Evolutionary conservation across 202 grass and related monocot genomes (phyloP), one percentile per base, ranked within the genome.

Genomic region (Cymbopogon flexuosus): DNA sequence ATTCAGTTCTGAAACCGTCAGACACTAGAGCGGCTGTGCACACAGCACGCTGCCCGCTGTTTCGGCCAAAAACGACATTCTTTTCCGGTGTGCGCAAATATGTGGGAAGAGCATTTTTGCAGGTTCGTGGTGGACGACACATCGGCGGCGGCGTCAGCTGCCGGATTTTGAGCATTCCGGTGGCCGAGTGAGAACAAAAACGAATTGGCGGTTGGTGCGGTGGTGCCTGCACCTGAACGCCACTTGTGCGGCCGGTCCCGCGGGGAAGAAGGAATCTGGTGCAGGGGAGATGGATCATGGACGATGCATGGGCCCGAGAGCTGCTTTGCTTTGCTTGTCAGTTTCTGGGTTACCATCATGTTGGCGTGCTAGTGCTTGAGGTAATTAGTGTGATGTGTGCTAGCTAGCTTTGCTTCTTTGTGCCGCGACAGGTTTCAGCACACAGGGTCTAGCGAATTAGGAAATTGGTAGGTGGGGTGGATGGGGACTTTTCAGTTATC

Each of bases 61-160:
- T 52, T 62, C 39, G 15, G 10, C 3, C 62, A 49, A 6, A 52
- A 15, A 52, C 1, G 5, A n/a, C 16, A n/a, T 62, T 68, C 23
- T 29, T 30, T 82, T 88, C 52, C 69, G 51, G 86, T 80, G 68
- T 75, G 75, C 85, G 80, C 70, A 24, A 59, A 57, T 35, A 49
- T 21, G 37, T 39, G 77, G 66, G 75, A 64, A 64, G 16, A 51
- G 47, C 49, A 52, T 52, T 52, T 52, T 9, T 41, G 45, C 36
- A 11, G 18, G n/a, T 23, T 54, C 16, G 35, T 37, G 35, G 34
- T 14, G 10, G 23, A 29, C 37, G 3, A 59, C 12, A 6, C 12
- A 18, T n/a, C 13, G 2, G 21, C 35, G 35, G 35, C 35, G 35
- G 35, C 0, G 58, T 33, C 62, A 35, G 41, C 23, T 9, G 9